Evolutionary conservation across 78 protist species (phyloP).

Genomic region (Dictyostelium capitatum): DNA sequence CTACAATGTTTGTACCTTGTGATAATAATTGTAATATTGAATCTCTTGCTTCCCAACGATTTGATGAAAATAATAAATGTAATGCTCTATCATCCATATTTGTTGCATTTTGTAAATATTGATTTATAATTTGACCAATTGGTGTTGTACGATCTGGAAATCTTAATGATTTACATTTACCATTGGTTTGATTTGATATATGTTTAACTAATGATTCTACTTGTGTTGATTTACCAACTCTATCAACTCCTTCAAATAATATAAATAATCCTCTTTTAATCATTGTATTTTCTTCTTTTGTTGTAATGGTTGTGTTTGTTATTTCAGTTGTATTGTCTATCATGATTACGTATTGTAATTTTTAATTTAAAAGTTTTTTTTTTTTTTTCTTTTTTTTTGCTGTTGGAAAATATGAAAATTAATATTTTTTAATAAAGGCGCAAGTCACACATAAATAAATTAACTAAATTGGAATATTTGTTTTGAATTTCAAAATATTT

Average conservation of each 20-base stretch:
- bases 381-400: no score
- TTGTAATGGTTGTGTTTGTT: no score
- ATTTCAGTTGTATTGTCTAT: no score
- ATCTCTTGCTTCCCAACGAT: slow-evolving; percentile 92
- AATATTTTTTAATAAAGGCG: no score
- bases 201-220: slow-evolving; percentile 16
- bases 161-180: slow-evolving; percentile 21
- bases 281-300: not conserved
- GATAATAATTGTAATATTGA: slow-evolving; percentile 46
- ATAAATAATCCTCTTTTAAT: slow-evolving; percentile 90
- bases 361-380: no score
- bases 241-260: slow-evolving; percentile 92
- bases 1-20: slow-evolving; percentile 86
- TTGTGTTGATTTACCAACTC: slow-evolving; percentile 94
- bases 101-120: slow-evolving; percentile 77
- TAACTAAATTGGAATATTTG: no score
- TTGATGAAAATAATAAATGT: slow-evolving; percentile 94
- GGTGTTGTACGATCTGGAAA: slow-evolving; percentile 89
- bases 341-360: no score
- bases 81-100: slow-evolving; percentile 90
- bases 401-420: no score
- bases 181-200: not conserved
- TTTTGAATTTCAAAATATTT: no score
- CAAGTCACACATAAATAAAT: no score
- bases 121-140: slow-evolving; percentile 89